Conservation (phyloP, 345 rosid species). For the Erucastrum elatum region DNA sequence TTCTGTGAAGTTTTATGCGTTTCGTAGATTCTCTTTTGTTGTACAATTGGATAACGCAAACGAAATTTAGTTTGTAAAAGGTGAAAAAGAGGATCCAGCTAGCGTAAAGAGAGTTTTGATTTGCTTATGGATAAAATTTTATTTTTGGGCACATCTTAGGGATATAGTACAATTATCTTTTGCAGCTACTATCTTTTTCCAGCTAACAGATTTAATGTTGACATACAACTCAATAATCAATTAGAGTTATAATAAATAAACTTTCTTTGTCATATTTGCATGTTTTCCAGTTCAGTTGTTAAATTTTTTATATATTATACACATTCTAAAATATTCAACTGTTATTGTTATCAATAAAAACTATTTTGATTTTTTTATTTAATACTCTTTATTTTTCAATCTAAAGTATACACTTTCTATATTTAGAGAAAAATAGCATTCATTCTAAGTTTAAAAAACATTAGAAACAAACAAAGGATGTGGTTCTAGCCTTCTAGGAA, state of each 20-base stretch:
- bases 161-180: neutral
- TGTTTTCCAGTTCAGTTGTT: neutral
- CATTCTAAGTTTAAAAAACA: neutral
- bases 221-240: neutral
- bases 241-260: neutral
- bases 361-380: neutral
- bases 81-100: neutral
- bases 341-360: too few species aligned
- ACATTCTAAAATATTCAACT: too few species aligned
- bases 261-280: neutral
- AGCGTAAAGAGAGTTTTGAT: neutral
- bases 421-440: neutral
- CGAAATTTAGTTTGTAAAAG: neutral
- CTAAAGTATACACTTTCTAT: neutral
- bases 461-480: neutral
- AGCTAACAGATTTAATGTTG: conserved; percentile 1
- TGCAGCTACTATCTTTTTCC: neutral
- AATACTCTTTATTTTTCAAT: neutral
- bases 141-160: neutral
- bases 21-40: neutral
- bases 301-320: too few species aligned
- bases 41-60: conserved; percentile 6
- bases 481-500: neutral
- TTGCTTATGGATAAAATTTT: neutral
- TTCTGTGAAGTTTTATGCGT: neutral